Evolutionary conservation across 116 monocot genomes (phyloP).

Genomic region (Trichopus zeylanicus): DNA sequence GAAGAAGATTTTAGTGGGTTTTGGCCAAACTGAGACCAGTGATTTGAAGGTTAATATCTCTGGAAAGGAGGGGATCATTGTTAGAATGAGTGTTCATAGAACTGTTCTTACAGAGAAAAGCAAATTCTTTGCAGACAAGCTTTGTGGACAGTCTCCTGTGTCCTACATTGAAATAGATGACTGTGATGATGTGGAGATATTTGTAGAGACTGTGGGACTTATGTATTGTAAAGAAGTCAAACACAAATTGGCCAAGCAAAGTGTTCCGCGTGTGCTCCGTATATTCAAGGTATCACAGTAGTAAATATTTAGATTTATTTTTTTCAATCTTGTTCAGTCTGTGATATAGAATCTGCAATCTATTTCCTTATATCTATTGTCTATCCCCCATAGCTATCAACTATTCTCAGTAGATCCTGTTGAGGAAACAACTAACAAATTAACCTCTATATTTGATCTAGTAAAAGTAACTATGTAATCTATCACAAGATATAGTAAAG

Average conservation of each 20-base stretch:
- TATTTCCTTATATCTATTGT: background rate
- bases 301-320: background rate
- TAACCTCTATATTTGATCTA: background rate
- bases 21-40: conserved; percentile 73
- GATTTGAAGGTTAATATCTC: conserved; percentile 72
- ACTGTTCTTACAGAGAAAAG: conserved; percentile 61
- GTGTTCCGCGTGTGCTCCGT: conserved; percentile 73
- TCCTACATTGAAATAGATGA: conserved; percentile 51
- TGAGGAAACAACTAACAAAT: background rate
- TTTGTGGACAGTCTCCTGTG: conserved; percentile 38
- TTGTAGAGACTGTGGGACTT: conserved; percentile 82
- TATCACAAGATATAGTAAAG: background rate
- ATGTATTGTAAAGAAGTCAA: conserved; percentile 93
- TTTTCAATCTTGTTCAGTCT: background rate
- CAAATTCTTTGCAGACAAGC: conserved; percentile 59
- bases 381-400: too few species aligned
- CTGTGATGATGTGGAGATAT: conserved; percentile 93
- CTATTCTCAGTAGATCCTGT: background rate
- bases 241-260: conserved; percentile 74
- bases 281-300: conserved; percentile 60
- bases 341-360: too few species aligned
- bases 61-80: conserved; percentile 75
- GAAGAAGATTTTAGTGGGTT: conserved; percentile 82
- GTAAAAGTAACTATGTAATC: background rate
- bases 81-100: conserved; percentile 80